Percentiles rank a stretch among this genome's conserved stretches.
These are phyloP conservation scores for Boletus pseudo-olivaceus DNA, from an alignment of 768 basidiomycete species.

Conservation along the genomic window DNA sequence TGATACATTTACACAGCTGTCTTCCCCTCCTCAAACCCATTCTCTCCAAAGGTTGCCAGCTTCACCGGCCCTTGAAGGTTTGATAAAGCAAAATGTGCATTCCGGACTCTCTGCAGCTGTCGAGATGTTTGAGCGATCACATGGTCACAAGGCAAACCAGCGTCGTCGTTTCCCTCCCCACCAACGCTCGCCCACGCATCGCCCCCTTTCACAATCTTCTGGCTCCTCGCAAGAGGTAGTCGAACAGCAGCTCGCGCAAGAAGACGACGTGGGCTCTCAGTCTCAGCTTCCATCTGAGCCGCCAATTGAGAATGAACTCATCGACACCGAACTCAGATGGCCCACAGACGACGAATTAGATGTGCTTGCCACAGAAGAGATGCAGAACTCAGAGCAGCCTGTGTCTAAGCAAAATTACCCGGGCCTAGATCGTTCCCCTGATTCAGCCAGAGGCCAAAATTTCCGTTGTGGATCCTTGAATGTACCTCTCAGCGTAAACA, in stretches of 20 bases:
- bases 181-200: conserved; percentile 4
- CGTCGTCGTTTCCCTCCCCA: not conserved
- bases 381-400: not conserved
- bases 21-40: conserved; percentile 16
- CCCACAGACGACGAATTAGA: conserved; percentile 23
- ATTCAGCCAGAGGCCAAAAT: conserved; percentile 8
- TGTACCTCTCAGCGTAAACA: conserved; percentile 9
- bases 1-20: conserved; percentile 17
- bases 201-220: conserved; percentile 28
- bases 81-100: conserved; percentile 8
- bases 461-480: conserved; percentile 23
- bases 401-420: not conserved
- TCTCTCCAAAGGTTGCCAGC: conserved; percentile 12
- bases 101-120: conserved; percentile 12
- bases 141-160: conserved; percentile 2
- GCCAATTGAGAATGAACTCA: conserved; percentile 5
- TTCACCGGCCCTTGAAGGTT: conserved; percentile 22
- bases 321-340: conserved; percentile 26
- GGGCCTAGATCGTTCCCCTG: not conserved
- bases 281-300: not conserved
- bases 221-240: conserved; percentile 41
- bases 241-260: conserved; percentile 49
- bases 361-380: not conserved
- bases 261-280: conserved; percentile 17
- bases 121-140: conserved; percentile 18